Percentiles rank a stretch among this genome's conserved stretches.
phyloP scores from a whole-genome alignment of 2,329 filamentous ascomycete species.

The Parasarocladium wereldwijsianum region DNA sequence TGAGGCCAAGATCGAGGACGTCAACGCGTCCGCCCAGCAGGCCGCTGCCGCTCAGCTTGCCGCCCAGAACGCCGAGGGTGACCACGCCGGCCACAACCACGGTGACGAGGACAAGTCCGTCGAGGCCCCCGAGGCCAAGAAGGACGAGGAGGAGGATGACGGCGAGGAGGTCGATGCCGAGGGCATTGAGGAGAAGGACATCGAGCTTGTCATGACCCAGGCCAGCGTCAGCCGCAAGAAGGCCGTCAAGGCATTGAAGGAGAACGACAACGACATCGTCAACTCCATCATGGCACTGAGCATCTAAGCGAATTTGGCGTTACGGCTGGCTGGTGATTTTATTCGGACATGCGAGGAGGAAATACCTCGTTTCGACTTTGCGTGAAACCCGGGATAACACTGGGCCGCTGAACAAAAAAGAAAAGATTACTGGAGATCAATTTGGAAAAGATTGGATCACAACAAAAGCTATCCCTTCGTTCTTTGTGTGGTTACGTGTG shows the following conservation, averaged over 20 bases:
- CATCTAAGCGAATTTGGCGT: conserved; percentile 52
- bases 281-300: conserved; percentile 99
- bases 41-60: conserved; percentile 92
- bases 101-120: conserved; percentile 50
- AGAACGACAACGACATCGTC: conserved; percentile 99
- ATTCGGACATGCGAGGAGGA: too few species aligned
- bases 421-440: too few species aligned
- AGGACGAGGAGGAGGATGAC: conserved; percentile 81
- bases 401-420: too few species aligned
- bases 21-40: conserved; percentile 95
- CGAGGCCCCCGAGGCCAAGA: conserved; percentile 50
- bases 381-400: too few species aligned
- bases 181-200: conserved; percentile 96
- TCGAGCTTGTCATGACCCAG: conserved; percentile 97
- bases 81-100: conserved; percentile 60
- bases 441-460: too few species aligned
- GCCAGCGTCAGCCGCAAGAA: conserved; percentile 95
- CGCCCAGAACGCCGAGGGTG: conserved; percentile 47
- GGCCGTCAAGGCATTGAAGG: conserved; percentile 94
- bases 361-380: too few species aligned
- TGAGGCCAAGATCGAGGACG: conserved; percentile 99
- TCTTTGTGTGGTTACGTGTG: too few species aligned
- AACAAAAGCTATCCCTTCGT: too few species aligned
- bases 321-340: too few species aligned
- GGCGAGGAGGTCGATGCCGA: conserved; percentile 90